phyloP scores from a whole-genome alignment of 176 grass and related monocot species.

The Alloteropsis semialata region DNA sequence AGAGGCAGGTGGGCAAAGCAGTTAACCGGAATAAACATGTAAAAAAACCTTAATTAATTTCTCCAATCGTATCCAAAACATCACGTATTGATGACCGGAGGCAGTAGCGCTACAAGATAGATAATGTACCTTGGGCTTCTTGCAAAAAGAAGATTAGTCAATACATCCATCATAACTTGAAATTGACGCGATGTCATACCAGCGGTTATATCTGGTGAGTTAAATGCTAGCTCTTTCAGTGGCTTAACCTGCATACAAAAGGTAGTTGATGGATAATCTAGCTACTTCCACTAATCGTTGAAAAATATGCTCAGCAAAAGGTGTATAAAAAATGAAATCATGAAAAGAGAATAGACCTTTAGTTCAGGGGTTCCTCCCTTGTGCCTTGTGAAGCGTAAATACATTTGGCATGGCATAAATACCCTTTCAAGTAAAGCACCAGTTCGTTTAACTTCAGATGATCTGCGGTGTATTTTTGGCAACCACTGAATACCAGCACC shows the following conservation, averaged over 20 bases:
- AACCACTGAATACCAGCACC: constrained; percentile 99
- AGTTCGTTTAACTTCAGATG: constrained; percentile 85
- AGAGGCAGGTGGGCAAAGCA: not conserved
- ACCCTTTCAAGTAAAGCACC: constrained; percentile 95
- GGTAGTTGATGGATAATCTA: constrained; percentile 32
- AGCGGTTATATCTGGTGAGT: constrained; percentile 90
- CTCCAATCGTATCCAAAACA: not conserved
- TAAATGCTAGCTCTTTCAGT: constrained; percentile 90
- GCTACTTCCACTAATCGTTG: constrained; percentile 14
- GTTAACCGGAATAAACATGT: not conserved
- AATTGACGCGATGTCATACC: constrained; percentile 98
- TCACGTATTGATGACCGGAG: not conserved
- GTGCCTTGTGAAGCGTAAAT: constrained; percentile 81
- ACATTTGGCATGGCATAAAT: constrained; percentile 99
- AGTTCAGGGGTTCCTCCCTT: constrained; percentile 93
- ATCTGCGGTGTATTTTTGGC: constrained; percentile 81
- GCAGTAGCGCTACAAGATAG: constrained; percentile 30
- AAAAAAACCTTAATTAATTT: not conserved
- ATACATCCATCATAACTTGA: constrained; percentile 96
- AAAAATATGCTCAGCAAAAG: constrained; percentile 24
- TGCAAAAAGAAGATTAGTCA: constrained; percentile 96
- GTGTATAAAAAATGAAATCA: constrained; percentile 16
- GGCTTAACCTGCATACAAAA: constrained; percentile 77
- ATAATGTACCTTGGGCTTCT: constrained; percentile 68
- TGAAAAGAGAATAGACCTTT: constrained; percentile 54